Evolutionary conservation across 1,284 basidiomycete species (phyloP), one percentile per base, ranked within the genome.

Genomic region (Austroboletus olivaceoglutinosus): DNA sequence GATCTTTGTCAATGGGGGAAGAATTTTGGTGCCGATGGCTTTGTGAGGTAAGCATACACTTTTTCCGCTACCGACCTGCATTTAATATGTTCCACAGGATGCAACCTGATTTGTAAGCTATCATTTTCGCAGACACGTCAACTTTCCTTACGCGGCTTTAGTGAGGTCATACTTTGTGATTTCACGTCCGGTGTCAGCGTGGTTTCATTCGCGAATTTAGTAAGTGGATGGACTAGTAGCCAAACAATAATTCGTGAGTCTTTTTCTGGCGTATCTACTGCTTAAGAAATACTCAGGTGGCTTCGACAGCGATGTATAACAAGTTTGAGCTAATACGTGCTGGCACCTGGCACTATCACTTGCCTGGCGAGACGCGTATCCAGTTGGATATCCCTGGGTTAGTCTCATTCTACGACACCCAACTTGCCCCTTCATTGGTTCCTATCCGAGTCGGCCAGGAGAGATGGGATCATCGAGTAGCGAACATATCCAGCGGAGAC

Each of bases 131-230:
- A 18, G 25, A 25, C 25, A 2, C 15, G 10, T 23, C 2, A 3
- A 6, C 46, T 29, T 34, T 48, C 31, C 29, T 51, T 4, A 43
- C 18, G 29, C 21, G 16, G 5, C 41, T 15, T 48, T 30, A 81
- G 79, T 47, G 79, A 82, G 60, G 67, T 77, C 25, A 78, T 81
- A 75, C 58, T 78, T 4, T 81, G 79, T 55, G 63, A 79, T 56
- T 73, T 80, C 52, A 69, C 64, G 4, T 57, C 65, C 9, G 74
- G 76, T 2, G 56, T 81, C 16, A 61, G 71, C 21, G 46, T 74
- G 9, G 60, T 71, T n/a, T 72, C 75, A 7, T 63, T 67, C 33
- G 39, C 51, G 4, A 61, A 68, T 34, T 45, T 70, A 12, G 45
- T 42, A 7, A 47, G 43, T 18, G 36, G 19, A 25, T 12, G 11